phyloP scores from a whole-genome alignment of 1,284 basidiomycete species.

The Coriolopsis trogii region DNA sequence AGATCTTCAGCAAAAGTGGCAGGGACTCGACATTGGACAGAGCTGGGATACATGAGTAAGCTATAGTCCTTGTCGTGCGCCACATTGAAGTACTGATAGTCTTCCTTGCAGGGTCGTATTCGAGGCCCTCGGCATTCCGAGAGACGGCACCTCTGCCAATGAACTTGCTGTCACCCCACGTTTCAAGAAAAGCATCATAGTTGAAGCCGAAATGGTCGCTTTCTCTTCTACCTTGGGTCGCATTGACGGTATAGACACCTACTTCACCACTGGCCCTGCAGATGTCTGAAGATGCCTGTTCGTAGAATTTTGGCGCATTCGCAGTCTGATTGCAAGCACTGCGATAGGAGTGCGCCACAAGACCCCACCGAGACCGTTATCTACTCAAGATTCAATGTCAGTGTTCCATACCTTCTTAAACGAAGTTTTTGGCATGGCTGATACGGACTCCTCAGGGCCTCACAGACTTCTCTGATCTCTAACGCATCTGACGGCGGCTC shows the following conservation, averaged over 20 bases:
- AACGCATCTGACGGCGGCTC: conserved; percentile 42
- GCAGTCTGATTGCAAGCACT: conserved; percentile 56
- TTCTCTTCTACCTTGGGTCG: conserved; percentile 57
- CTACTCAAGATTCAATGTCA: conserved; percentile 11
- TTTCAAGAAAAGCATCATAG: conserved; percentile 56
- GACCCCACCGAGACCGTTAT: conserved; percentile 3
- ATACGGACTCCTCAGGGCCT: conserved; percentile 12
- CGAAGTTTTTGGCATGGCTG: not conserved
- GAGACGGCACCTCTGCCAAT: not conserved
- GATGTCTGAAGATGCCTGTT: not conserved
- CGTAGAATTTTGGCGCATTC: conserved; percentile 76
- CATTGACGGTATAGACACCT: conserved; percentile 56
- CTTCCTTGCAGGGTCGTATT: conserved; percentile 57
- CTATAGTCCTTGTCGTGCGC: not conserved
- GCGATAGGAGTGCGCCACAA: conserved; percentile 49
- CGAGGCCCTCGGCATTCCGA: conserved; percentile 56
- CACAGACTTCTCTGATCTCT: conserved; percentile 51
- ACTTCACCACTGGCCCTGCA: not conserved
- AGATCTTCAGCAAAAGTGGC: conserved; percentile 85
- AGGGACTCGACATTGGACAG: conserved; percentile 80
- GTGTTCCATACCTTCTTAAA: not conserved
- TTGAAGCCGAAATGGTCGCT: conserved; percentile 90
- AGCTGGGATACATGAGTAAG: conserved; percentile 65
- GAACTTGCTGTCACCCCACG: conserved; percentile 7
- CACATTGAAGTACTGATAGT: not conserved